These are phyloP conservation scores for Rhododendron ferrugineum DNA, from an alignment of 148 eudicot genomes.

Conservation along the genomic window DNA sequence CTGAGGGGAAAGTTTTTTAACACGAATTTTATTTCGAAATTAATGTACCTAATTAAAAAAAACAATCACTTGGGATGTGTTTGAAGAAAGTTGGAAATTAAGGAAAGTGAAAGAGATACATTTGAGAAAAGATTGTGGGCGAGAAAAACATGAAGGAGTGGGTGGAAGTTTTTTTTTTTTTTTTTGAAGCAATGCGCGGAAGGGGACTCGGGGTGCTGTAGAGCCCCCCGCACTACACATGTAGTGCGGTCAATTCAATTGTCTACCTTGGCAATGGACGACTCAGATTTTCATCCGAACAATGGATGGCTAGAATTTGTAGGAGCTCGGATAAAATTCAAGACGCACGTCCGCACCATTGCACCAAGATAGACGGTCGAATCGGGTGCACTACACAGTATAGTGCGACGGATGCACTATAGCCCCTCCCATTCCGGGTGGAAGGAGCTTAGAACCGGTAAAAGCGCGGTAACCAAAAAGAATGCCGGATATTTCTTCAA, in stretches of 20 bases:
- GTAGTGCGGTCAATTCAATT: too few species aligned
- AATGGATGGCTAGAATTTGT: too few species aligned
- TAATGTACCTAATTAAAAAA: background rate
- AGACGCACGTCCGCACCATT: too few species aligned
- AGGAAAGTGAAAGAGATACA: background rate
- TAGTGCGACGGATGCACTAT: too few species aligned
- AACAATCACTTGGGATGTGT: background rate
- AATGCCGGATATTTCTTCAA: background rate
- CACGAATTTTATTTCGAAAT: background rate
- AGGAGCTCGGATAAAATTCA: too few species aligned
- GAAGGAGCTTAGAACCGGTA: background rate
- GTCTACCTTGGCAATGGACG: too few species aligned
- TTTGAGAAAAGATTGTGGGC: background rate
- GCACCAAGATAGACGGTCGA: fast-evolving
- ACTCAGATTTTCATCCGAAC: too few species aligned
- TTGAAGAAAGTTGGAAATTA: background rate
- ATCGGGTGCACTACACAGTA: too few species aligned
- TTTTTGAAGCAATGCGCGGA: background rate
- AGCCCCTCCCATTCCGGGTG: too few species aligned
- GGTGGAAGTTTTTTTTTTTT: background rate
- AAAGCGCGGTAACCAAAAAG: background rate
- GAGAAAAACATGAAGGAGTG: background rate
- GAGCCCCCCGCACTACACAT: too few species aligned
- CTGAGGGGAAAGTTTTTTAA: background rate
- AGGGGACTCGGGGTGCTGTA: too few species aligned